These are phyloP conservation scores for Mycena vitilis DNA, from an alignment of 768 basidiomycete species.

Conservation along the genomic window DNA sequence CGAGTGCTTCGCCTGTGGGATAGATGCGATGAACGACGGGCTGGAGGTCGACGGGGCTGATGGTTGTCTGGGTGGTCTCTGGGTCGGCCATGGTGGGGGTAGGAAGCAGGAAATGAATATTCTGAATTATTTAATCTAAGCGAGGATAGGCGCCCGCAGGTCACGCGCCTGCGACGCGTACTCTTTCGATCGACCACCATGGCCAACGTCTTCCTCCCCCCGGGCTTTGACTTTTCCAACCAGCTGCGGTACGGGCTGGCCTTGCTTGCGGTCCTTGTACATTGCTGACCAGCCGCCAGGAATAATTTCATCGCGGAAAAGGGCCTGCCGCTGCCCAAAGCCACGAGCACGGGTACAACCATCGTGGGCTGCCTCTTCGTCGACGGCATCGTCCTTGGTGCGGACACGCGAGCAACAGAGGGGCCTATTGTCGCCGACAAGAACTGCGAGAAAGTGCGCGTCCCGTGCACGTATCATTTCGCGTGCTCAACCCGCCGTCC, in stretches of 20 bases:
- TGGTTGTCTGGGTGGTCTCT: constrained; percentile 73
- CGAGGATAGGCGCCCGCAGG: neutral
- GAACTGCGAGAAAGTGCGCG: constrained; percentile 96
- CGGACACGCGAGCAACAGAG: constrained; percentile 95
- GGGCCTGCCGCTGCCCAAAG: constrained; percentile 81
- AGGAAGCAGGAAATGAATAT: neutral
- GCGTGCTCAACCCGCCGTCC: constrained; percentile 2
- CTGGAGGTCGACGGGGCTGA: constrained; percentile 83
- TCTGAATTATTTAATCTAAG: neutral
- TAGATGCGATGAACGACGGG: constrained; percentile 76
- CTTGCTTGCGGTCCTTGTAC: neutral
- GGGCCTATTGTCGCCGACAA: constrained; percentile 97
- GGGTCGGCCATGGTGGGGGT: neutral
- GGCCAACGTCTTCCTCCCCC: constrained; percentile 57
- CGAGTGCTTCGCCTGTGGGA: constrained; percentile 68
- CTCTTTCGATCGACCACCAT: constrained; percentile 39
- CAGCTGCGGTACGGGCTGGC: constrained; percentile 62
- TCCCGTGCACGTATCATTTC: neutral
- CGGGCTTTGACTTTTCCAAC: constrained; percentile 87
- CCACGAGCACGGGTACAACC: constrained; percentile 95
- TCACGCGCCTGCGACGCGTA: constrained; percentile 31
- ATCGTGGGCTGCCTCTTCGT: constrained; percentile 96
- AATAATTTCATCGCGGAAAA: constrained; percentile 79
- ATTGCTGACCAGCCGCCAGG: constrained; percentile 49
- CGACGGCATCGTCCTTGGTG: constrained; percentile 94